Evolutionary conservation across 257 asterid genomes (phyloP).

Genomic region (Echites panduratus): DNA sequence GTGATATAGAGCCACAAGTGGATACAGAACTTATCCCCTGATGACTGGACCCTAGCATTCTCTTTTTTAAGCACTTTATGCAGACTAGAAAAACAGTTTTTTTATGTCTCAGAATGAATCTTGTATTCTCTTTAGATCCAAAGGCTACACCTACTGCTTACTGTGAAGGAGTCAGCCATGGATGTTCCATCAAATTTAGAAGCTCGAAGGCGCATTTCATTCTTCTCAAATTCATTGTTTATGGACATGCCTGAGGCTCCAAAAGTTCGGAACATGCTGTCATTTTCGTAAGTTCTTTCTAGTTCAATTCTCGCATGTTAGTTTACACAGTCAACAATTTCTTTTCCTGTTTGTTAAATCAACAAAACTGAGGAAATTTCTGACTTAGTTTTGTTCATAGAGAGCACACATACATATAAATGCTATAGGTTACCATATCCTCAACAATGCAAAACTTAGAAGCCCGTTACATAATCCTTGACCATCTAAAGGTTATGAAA

Average conservation of each 20-base stretch:
- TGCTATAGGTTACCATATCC: no score
- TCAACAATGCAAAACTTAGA: no score
- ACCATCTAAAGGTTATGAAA: no score
- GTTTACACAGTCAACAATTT: background rate
- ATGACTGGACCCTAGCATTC: background rate
- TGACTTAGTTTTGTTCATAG: no score
- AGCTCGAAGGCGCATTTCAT: slow-evolving; percentile 93
- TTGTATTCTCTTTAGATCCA: slow-evolving; percentile 50
- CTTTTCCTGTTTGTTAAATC: background rate
- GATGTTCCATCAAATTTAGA: slow-evolving; percentile 97
- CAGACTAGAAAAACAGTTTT: background rate
- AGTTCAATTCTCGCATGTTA: slow-evolving; percentile 1
- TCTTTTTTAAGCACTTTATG: background rate
- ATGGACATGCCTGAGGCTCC: slow-evolving; percentile 99
- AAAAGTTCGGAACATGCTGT: slow-evolving; percentile 96
- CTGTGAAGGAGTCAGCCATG: slow-evolving; percentile 97
- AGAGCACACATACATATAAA: no score
- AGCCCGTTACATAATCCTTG: no score
- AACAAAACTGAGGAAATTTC: no score
- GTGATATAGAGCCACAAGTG: background rate
- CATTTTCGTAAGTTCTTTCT: slow-evolving; percentile 76
- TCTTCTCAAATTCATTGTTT: slow-evolving; percentile 92
- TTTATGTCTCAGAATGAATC: background rate
- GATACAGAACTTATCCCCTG: no score
- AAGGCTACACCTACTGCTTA: slow-evolving; percentile 84